A percentile compares a stretch with the other conserved stretches of the same genome.
phyloP scores from a whole-genome alignment of 257 asterid genomes.

The Ocimum tenuiflorum region DNA sequence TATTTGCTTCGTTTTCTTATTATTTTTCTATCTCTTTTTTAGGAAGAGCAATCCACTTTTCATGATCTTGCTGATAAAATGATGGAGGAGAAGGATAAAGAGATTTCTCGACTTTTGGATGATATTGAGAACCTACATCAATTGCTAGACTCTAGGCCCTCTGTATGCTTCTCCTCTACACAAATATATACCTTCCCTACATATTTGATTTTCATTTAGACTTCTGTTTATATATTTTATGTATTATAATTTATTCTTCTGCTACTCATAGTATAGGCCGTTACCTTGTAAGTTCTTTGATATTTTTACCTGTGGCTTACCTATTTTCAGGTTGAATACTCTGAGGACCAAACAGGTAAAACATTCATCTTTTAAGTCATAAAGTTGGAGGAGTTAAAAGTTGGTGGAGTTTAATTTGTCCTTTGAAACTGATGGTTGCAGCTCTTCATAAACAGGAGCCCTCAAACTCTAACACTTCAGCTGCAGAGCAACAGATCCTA shows the following conservation, averaged over 20 bases:
- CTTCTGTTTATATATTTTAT: slow-evolving; percentile 15
- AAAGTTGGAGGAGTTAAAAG: slow-evolving; percentile 11
- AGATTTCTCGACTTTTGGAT: slow-evolving; percentile 72
- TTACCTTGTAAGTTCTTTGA: slow-evolving; percentile 14
- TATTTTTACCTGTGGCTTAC: slow-evolving; percentile 23
- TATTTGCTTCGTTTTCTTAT: slow-evolving; percentile 18
- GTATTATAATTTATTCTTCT: neutral
- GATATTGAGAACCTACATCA: slow-evolving; percentile 66
- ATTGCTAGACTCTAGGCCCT: slow-evolving; percentile 58
- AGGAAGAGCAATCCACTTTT: slow-evolving; percentile 79
- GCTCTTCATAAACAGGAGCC: slow-evolving; percentile 58
- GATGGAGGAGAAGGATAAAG: slow-evolving; percentile 93
- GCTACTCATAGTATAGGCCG: slow-evolving; percentile 13
- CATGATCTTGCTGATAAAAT: slow-evolving; percentile 97
- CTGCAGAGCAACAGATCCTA: slow-evolving; percentile 93
- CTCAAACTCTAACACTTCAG: slow-evolving; percentile 52
- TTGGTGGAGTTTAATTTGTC: slow-evolving; percentile 6
- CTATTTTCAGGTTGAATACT: slow-evolving; percentile 50
- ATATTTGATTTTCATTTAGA: slow-evolving; percentile 16
- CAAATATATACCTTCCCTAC: slow-evolving; percentile 6
- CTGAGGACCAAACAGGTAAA: slow-evolving; percentile 53
- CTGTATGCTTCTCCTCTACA: slow-evolving; percentile 40
- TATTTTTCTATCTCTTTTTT: slow-evolving; percentile 16
- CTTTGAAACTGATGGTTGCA: slow-evolving; percentile 35
- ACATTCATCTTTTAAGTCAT: neutral